These are phyloP conservation scores for Cutaneotrichosporon curvatum DNA, from an alignment of 1,284 basidiomycete species.

Conservation along the genomic window DNA sequence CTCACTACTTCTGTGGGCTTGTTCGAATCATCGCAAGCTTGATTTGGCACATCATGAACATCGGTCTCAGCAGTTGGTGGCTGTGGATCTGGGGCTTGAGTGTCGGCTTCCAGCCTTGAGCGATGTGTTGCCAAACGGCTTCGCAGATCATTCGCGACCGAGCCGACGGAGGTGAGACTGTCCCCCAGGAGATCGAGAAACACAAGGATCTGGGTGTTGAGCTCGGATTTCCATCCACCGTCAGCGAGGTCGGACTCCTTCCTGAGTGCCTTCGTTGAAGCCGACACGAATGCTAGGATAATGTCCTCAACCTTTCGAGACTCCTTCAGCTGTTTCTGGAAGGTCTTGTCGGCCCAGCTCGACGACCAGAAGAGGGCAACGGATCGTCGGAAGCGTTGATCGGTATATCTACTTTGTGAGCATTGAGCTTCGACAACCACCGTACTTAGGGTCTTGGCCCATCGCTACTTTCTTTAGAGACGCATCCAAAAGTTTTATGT, in stretches of 20 bases:
- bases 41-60: too few relatives aligned
- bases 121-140: constrained; percentile 10
- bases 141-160: constrained; percentile 72
- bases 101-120: constrained; percentile 8
- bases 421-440: constrained; percentile 19
- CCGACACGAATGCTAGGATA: constrained; percentile 89
- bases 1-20: too few relatives aligned
- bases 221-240: constrained; percentile 88
- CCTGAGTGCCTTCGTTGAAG: constrained; percentile 73
- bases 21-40: background rate
- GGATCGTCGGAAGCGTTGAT: constrained; percentile 75
- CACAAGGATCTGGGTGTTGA: constrained; percentile 80
- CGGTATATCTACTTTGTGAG: constrained; percentile 69
- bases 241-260: constrained; percentile 60
- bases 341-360: constrained; percentile 72
- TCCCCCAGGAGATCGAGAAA: constrained; percentile 82
- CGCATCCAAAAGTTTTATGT: constrained; percentile 77
- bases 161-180: constrained; percentile 61
- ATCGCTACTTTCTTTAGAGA: constrained; percentile 83
- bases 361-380: constrained; percentile 80
- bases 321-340: constrained; percentile 85
- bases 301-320: constrained; percentile 95
- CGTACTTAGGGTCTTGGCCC: constrained; percentile 77
- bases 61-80: background rate
- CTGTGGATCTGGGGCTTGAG: background rate